These are phyloP conservation scores for Beauveria bassiana DNA, from an alignment of 2,329 filamentous ascomycete species.

Conservation along the genomic window DNA sequence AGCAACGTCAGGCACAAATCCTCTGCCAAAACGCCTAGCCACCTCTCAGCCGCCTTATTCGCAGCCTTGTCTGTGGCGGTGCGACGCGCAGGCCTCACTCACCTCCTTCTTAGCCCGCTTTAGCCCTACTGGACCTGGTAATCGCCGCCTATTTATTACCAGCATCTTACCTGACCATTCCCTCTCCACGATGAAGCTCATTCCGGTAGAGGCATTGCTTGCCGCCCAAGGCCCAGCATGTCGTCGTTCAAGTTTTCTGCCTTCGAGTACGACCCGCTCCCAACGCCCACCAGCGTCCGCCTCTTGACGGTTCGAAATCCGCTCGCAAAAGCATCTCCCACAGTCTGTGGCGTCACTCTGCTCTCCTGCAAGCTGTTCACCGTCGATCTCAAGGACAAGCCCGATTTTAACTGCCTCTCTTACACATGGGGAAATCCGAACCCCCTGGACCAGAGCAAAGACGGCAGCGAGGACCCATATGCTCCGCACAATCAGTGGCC, in stretches of 20 bases:
- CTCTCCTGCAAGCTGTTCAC: conserved; percentile 7
- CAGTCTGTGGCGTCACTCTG: conserved; percentile 3
- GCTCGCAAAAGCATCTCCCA: not conserved
- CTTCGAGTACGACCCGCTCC: not conserved
- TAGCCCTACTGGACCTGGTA: not conserved
- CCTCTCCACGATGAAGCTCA: not conserved
- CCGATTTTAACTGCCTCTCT: conserved; percentile 11
- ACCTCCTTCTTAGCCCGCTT: not conserved
- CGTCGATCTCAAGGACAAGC: conserved; percentile 6
- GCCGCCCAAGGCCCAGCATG: conserved; percentile 1
- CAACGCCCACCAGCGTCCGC: conserved; percentile 1
- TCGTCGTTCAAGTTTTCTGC: not conserved
- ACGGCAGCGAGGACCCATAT: not conserved
- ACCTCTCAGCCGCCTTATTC: not conserved
- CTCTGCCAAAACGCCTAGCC: conserved; percentile 1
- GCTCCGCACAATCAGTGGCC: conserved; percentile 9
- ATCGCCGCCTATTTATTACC: conserved; percentile 3
- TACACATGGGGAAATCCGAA: conserved; percentile 13
- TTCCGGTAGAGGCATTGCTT: not conserved
- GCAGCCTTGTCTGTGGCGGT: conserved; percentile 2
- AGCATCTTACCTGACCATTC: not conserved
- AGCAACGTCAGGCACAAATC: not conserved
- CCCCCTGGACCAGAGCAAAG: not conserved
- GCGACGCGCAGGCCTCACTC: not conserved
- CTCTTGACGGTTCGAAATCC: conserved; percentile 8